Evolutionary conservation across 2,329 filamentous ascomycete species (phyloP), one percentile per base, ranked within the genome.

Genomic region (Graphiopsis chlorocephala): DNA sequence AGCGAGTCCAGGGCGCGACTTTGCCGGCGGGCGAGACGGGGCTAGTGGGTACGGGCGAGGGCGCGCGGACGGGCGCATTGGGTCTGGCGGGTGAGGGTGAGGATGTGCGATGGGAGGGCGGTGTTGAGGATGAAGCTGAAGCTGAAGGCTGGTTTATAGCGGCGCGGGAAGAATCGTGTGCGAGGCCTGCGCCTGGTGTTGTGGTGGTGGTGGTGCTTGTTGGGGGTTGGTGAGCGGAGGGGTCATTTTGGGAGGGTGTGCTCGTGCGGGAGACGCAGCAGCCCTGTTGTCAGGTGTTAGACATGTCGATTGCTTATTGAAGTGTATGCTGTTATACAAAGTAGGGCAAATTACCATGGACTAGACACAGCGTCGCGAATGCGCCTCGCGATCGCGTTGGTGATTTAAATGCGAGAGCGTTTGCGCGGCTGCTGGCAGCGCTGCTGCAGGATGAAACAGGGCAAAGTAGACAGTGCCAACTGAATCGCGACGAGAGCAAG

Each of bases 1-100:
- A 74, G n/a, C 85, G 86, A 0, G 90, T 93, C 91, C 91, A 96
- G 17, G 80, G 77, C 10, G 70, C 14, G 69, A 71, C 28, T 65
- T 64, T 48, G 69, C 67, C 15, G 50, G 50, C 29, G 69, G 64
- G 50, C 70, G 68, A 26, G 59, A 60, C 14, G 69, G 74, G 26
- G 59, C 67, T 33, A 59, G 64, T 28, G 62, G 56, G 28, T 71
- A 64, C 0, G 69, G 73, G 2, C 63, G 67, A 10, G 69, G 73
- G n/a, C 67, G 72, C 72, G 15, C 70, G 72, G 4, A 55, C 26
- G 20, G 62, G 53, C n/a, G 31, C 48, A 26, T 56, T 57, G 2
- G 61, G 45, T 10, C 52, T 38, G 26, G 28, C 28, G 23, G 50
- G 38, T 11, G 61, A 42, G 26, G 48, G 29, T 10, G 59, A 62